Evolutionary conservation across 306 rosid genomes (phyloP), one percentile per base, ranked within the genome.

Genomic region (Gastrolobium bilobum): DNA sequence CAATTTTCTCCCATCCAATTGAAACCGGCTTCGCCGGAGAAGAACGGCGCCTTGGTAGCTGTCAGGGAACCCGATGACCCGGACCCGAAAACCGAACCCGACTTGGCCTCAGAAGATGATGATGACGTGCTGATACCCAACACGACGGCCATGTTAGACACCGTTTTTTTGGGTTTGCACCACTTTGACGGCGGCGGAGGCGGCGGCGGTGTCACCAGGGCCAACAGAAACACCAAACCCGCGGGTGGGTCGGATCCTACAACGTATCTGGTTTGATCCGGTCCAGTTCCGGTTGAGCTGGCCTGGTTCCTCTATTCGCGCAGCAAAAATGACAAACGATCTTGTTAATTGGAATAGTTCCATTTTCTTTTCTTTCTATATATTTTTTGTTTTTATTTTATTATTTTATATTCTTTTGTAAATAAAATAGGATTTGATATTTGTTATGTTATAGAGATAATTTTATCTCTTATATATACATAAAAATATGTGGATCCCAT

Each of bases 91-190:
- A 15, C 7, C 0, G 68, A 75, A 7, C 10, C 57, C 6, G 61
- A 44, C 14, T 0, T 38, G 0, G 80, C 15, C 38, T 71, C 76
- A 4, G 77, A 71, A 5, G 50, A 77, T 0, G 85, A 81, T 0
- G 83, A 77, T 3, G 83, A 67, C 6, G 38, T 85, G 81, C 44
- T 86, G 71, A 79, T 92, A 15, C 89, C 92, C 0, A 87, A 87
- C 58, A 56, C 81, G 64, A 50, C 59, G n/a, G 78, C 69, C 14
- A 31, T 84, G 81, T 62, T 76, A 10, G 88, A 88, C 2, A 83
- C 85, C 7, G 82, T 87, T 43, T 86, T 86, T 68, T 8, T 76
- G 39, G 85, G 87, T 4, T 9, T 54, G 14, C 63, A 72, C 38
- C 68, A 75, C 35, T 6, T 87, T 10, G 85, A 67, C 3, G 34